Evolutionary conservation across 345 rosid genomes (phyloP), one percentile per base, ranked within the genome.

Genomic region (Combretum micranthum): DNA sequence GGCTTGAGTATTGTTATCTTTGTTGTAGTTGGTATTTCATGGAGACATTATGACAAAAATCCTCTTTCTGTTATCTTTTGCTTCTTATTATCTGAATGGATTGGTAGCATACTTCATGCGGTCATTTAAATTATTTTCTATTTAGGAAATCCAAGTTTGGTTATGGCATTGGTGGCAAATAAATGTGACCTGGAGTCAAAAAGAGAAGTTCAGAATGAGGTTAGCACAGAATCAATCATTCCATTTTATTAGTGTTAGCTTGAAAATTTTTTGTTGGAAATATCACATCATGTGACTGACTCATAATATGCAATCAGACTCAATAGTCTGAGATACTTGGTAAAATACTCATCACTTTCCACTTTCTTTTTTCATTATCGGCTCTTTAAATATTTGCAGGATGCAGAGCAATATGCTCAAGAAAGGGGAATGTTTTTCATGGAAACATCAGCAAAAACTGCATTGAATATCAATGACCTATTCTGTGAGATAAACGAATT

Each of bases 381-480:
- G 43, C 44, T 42, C 10, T 50, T 42, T 50, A 2, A 37, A 20
- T 15, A 60, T 20, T 32, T 47, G 51, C 71, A 73, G 72, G 76
- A 70, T 37, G 78, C 73, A 2, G 66, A 67, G 25, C 57, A 64
- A 56, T 70, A 60, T 52, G 67, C 78, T 58, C 73, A 77, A 63
- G 82, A 73, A 64, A 77, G 68, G 13, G 76, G 72, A 52, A 67
- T 77, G 69, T 65, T 73, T 55, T 77, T 67, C 67, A 52, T 58
- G 21, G 82, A 77, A 65, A 73, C 82, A 51, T 65, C 82, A 32
- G 78, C 82, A 16, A 77, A 77, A 74, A 62, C 71, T 47, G 69
- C 76, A 20, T 57, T 55, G 14, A 63, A 77, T 49, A 65, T 73
- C 23, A 70, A 77, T 47, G 75, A 67, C 52, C 72, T 73, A 45